These are phyloP conservation scores for Pseudonitzschia delicatissima DNA, from an alignment of 108 stramenopile genomes.

Conservation along the genomic window DNA sequence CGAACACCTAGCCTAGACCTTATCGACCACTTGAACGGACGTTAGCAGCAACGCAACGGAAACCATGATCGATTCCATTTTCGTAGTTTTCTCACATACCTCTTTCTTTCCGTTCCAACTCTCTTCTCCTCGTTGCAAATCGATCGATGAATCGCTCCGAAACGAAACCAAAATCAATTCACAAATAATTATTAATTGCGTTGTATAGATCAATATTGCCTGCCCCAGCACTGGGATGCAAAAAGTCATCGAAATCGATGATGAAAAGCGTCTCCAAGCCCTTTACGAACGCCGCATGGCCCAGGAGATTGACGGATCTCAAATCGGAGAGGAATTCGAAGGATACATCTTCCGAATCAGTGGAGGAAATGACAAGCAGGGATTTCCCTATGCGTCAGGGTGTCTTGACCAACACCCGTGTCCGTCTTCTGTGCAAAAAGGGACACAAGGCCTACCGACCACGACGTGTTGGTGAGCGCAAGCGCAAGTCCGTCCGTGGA, in stretches of 20 bases:
- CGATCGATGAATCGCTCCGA: not conserved
- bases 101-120: not conserved
- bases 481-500: slow-evolving; percentile 99
- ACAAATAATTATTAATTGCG: not conserved
- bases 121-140: not conserved
- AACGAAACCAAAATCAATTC: not conserved
- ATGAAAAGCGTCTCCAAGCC: slow-evolving; percentile 97
- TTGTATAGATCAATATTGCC: slow-evolving; percentile 95
- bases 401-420: slow-evolving; percentile 96
- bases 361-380: slow-evolving; percentile 99
- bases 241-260: slow-evolving; percentile 99
- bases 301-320: slow-evolving; percentile 94
- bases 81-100: not conserved
- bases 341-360: slow-evolving; percentile 98
- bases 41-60: not conserved
- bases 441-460: slow-evolving; percentile 91
- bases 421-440: slow-evolving; percentile 92
- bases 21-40: no score
- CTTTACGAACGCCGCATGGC: slow-evolving; percentile 99
- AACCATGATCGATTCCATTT: not conserved
- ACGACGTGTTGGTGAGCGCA: slow-evolving; percentile 97
- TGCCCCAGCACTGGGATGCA: slow-evolving; percentile 95
- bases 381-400: slow-evolving; percentile 99
- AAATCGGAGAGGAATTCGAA: slow-evolving; percentile 97
- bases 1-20: no score